Evolutionary conservation across 1,139 yeast species (phyloP).

Genomic region (Magnusiomyces fungicola): DNA sequence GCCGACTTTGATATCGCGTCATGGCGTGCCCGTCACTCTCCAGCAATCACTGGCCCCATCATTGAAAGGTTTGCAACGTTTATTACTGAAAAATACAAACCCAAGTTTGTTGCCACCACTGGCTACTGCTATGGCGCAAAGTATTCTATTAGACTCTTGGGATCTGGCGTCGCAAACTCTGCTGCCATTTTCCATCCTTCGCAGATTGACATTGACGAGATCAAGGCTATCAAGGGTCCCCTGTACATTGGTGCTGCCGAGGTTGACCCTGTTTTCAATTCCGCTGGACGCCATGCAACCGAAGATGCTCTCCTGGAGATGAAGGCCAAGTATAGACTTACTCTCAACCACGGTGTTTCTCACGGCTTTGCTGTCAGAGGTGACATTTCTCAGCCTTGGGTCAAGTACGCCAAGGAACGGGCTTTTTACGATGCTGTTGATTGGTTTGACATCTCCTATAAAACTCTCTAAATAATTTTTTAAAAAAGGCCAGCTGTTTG

Average conservation of each 20-base stretch:
- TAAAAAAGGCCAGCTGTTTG: too few species aligned
- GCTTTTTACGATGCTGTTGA: constrained; percentile 50
- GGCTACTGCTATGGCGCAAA: constrained; percentile 90
- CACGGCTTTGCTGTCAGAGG: constrained; percentile 83
- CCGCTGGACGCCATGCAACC: constrained; percentile 55
- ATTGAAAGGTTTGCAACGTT: constrained; percentile 40
- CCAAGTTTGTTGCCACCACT: constrained; percentile 49
- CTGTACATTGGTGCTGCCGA: constrained; percentile 67
- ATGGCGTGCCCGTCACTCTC: constrained; percentile 53
- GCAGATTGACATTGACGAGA: constrained; percentile 54
- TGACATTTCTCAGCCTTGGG: constrained; percentile 49
- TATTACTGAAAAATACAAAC: constrained; percentile 37
- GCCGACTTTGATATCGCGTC: constrained; percentile 31
- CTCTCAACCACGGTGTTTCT: constrained; percentile 50
- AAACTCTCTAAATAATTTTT: too few species aligned
- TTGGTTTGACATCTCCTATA: constrained; percentile 37
- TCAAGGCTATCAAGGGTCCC: constrained; percentile 53
- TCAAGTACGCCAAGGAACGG: constrained; percentile 65
- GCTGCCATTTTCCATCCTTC: constrained; percentile 83
- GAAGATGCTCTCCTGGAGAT: constrained; percentile 48
- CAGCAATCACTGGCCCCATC: constrained; percentile 39
- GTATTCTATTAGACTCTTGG: constrained; percentile 48
- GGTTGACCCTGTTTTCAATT: constrained; percentile 52
- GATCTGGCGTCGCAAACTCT: constrained; percentile 44
- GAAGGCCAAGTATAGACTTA: constrained; percentile 45